Evolutionary conservation across 2,329 filamentous ascomycete species (phyloP).

Genomic region (Aureobasidium vineae): DNA sequence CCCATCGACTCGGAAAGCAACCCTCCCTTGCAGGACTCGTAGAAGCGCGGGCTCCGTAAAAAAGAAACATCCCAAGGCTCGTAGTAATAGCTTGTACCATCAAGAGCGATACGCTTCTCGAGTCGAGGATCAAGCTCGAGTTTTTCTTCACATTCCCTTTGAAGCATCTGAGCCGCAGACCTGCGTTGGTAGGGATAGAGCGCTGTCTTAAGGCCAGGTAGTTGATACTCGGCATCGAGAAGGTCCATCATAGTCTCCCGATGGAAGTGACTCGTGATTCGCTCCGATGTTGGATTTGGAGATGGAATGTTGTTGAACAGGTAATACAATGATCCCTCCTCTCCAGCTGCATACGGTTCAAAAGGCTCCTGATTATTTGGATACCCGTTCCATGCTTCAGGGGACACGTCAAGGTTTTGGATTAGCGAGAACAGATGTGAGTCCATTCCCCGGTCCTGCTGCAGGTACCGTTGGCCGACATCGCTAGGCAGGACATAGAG

Average conservation of each 20-base stretch:
- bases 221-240: constrained; percentile 47
- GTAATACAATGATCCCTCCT: constrained; percentile 60
- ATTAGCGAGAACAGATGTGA: constrained; percentile 53
- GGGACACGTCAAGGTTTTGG: constrained; percentile 55
- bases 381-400: constrained; percentile 55
- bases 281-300: constrained; percentile 57
- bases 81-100: constrained; percentile 65
- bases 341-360: constrained; percentile 43
- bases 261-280: constrained; percentile 52
- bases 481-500: constrained; percentile 68
- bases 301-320: constrained; percentile 73
- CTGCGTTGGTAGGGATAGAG: constrained; percentile 78
- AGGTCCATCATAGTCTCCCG: constrained; percentile 57
- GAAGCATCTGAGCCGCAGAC: constrained; percentile 79
- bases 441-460: constrained; percentile 49
- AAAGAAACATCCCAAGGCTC: constrained; percentile 63
- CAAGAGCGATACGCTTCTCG: constrained; percentile 58
- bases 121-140: constrained; percentile 72
- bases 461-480: constrained; percentile 54
- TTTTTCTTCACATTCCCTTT: constrained; percentile 68
- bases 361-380: constrained; percentile 35
- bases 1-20: constrained; percentile 81
- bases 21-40: constrained; percentile 72
- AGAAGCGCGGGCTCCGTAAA: constrained; percentile 65
- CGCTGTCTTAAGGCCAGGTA: constrained; percentile 60